phyloP scores from a whole-genome alignment of 352 stramenopile species.

The Phytophthora niederhauseri region DNA sequence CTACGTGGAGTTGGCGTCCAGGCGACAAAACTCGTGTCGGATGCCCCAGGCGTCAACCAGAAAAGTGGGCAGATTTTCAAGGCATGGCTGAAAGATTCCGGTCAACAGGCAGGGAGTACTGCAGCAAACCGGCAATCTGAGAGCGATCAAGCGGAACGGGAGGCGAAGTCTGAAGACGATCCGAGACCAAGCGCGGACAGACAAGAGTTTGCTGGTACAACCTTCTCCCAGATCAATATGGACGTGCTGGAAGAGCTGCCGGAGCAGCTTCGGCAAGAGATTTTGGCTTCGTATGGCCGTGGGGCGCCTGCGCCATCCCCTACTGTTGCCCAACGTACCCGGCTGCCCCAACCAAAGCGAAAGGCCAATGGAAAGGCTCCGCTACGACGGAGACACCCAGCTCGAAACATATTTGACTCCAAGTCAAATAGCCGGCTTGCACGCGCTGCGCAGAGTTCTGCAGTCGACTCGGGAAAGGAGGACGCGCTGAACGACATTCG shows the following conservation, averaged over 20 bases:
- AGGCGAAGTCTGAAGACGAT: too few species aligned
- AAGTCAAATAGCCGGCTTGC: conserved; percentile 28
- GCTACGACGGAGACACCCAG: conserved; percentile 23
- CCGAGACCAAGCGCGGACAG: too few species aligned
- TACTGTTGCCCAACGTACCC: conserved; percentile 2
- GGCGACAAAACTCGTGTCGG: conserved; percentile 67
- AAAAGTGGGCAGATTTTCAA: conserved; percentile 54
- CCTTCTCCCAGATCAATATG: conserved; percentile 72
- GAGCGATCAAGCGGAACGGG: too few species aligned
- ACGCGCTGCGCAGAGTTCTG: conserved; percentile 1
- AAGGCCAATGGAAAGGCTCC: conserved; percentile 42
- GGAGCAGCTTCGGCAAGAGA: conserved; percentile 55
- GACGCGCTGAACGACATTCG: conserved; percentile 67
- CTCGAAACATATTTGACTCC: conserved; percentile 44
- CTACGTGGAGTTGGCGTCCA: conserved; percentile 80
- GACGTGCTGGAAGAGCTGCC: conserved; percentile 67
- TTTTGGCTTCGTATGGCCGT: conserved; percentile 47
- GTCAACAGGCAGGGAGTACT: conserved; percentile 10
- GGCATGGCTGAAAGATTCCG: conserved; percentile 53
- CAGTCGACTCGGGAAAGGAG: conserved; percentile 10
- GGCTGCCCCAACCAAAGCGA: conserved; percentile 15
- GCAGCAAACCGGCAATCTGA: not conserved
- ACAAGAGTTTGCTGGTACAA: conserved; percentile 21
- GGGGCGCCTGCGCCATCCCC: conserved; percentile 1
- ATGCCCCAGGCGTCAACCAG: conserved; percentile 19